phyloP scores from a whole-genome alignment of 192 early-diverging fungal species.

The Radiomyces spectabilis region DNA sequence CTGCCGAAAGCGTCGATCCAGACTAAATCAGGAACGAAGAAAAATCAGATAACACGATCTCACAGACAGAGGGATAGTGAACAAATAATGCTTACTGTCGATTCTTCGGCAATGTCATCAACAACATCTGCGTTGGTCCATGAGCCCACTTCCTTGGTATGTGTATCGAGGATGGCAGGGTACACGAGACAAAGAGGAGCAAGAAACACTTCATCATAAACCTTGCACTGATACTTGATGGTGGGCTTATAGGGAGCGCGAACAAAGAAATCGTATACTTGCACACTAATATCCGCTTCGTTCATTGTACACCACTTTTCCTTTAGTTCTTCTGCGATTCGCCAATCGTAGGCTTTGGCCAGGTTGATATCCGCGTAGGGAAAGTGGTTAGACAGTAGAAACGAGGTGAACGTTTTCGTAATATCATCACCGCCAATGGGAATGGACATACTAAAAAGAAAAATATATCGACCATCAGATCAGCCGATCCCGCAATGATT shows the following conservation, averaged over 20 bases:
- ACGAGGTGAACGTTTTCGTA: conserved; percentile 58
- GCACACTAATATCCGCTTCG: conserved; percentile 75
- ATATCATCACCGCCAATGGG: conserved; percentile 86
- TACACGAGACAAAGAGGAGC: conserved; percentile 47
- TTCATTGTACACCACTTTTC: conserved; percentile 81
- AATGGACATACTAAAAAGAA: conserved; percentile 10
- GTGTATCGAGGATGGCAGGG: conserved; percentile 15
- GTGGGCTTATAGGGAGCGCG: conserved; percentile 65
- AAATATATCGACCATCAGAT: too few species aligned
- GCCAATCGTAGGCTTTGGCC: conserved; percentile 60
- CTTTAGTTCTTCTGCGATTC: conserved; percentile 71
- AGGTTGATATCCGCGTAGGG: conserved; percentile 68
- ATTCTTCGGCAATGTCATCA: conserved; percentile 26
- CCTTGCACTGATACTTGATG: conserved; percentile 70
- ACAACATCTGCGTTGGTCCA: conserved; percentile 10
- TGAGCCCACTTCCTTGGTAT: conserved; percentile 11
- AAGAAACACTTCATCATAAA: conserved; percentile 77
- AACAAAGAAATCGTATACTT: conserved; percentile 76
- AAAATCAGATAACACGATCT: neutral
- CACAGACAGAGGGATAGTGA: neutral
- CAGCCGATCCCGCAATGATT: too few species aligned
- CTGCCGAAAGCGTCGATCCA: neutral
- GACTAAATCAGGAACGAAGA: neutral
- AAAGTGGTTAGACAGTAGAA: conserved; percentile 61
- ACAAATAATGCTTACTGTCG: neutral